Conservation (phyloP, 805 yeast species). For the Starmera caribaea region DNA sequence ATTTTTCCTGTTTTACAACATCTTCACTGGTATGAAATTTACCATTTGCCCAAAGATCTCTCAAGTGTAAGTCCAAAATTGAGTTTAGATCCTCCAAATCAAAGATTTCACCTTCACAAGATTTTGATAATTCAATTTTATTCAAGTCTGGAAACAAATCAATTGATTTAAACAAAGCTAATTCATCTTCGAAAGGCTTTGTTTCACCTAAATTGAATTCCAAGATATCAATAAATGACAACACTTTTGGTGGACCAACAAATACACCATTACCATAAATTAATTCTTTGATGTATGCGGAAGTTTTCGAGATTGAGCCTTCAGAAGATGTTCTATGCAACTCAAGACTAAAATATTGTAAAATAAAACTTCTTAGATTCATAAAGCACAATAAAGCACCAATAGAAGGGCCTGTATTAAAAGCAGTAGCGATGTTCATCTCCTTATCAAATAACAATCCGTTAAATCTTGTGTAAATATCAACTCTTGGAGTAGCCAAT, state of each 20-base stretch:
- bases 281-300: constrained; percentile 41
- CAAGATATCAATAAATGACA: constrained; percentile 62
- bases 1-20: constrained; percentile 9
- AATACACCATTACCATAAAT: constrained; percentile 40
- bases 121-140: constrained; percentile 23
- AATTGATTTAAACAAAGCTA: constrained; percentile 23
- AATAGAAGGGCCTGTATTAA: constrained; percentile 25
- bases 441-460: constrained; percentile 34
- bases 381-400: constrained; percentile 55
- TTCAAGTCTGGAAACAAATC: constrained; percentile 33
- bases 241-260: constrained; percentile 54
- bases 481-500: constrained; percentile 42
- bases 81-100: constrained; percentile 33
- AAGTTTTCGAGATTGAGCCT: constrained; percentile 41
- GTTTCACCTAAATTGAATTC: constrained; percentile 45
- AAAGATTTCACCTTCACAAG: constrained; percentile 25
- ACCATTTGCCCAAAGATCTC: constrained; percentile 13
- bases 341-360: constrained; percentile 64
- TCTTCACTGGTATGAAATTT: constrained; percentile 11
- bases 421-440: constrained; percentile 20
- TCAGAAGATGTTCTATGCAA: constrained; percentile 44
- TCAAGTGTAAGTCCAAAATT: constrained; percentile 20
- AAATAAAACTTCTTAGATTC: constrained; percentile 45
- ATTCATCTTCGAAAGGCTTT: constrained; percentile 14
- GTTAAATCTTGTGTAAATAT: constrained; percentile 46